Evolutionary conservation across 345 rosid genomes (phyloP).

Genomic region (Lepidium africanum): DNA sequence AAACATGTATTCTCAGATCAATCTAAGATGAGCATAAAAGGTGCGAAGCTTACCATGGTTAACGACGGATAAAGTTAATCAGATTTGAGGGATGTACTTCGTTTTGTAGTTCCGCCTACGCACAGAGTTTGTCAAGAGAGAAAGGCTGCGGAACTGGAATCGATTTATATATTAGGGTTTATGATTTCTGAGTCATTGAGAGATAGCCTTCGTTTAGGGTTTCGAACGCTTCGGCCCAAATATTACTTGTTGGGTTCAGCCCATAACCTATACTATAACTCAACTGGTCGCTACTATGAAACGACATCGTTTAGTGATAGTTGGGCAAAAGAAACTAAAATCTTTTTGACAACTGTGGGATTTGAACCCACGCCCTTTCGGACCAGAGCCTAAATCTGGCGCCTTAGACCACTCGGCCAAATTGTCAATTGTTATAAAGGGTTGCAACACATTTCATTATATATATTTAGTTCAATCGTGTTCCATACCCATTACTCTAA

Average conservation of each 20-base stretch:
- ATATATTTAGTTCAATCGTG: too few species aligned
- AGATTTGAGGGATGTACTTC: background rate
- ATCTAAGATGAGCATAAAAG: background rate
- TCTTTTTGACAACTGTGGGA: conserved; percentile 75
- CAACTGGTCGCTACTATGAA: background rate
- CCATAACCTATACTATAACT: background rate
- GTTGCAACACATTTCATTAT: too few species aligned
- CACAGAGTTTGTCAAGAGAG: background rate
- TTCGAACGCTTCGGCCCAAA: background rate
- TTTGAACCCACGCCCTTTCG: conserved; percentile 99
- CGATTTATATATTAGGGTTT: conserved; percentile 22
- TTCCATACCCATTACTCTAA: too few species aligned
- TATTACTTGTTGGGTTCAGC: background rate
- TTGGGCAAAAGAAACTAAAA: too few species aligned
- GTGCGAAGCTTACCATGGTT: conserved; percentile 11
- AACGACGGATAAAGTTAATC: background rate
- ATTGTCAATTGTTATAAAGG: conserved; percentile 54
- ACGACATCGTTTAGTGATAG: background rate
- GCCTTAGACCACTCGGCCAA: conserved; percentile 99
- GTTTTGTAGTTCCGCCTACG: background rate
- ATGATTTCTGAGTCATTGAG: background rate
- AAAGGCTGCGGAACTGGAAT: background rate
- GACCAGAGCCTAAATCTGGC: conserved; percentile 99
- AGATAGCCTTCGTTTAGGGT: conserved; percentile 3
- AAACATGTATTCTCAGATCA: background rate